Conservation (phyloP, 2,329 filamentous ascomycete species). For the Pseudofabraea citricarpa region DNA sequence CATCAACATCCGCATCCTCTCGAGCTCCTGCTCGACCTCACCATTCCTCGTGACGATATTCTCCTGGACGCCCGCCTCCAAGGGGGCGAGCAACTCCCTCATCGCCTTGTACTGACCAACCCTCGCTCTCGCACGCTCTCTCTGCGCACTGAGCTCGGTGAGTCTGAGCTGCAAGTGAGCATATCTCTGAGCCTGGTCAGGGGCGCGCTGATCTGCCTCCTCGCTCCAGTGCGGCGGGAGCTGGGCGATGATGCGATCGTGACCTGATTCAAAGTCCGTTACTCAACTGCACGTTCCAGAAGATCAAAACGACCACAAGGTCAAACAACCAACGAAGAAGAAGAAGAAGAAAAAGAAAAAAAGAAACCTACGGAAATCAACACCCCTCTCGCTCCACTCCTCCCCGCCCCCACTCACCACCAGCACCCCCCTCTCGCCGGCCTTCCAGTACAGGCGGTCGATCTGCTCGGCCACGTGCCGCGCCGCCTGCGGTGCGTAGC, state of each 20-base stretch:
- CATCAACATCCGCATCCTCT: constrained; percentile 60
- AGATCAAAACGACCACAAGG: too few relatives aligned
- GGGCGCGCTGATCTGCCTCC: constrained; percentile 29
- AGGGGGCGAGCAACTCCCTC: constrained; percentile 45
- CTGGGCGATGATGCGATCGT: constrained; percentile 20
- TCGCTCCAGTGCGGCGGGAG: constrained; percentile 24
- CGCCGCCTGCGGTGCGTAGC: constrained; percentile 64
- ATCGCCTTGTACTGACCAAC: constrained; percentile 46
- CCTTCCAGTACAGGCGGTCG: constrained; percentile 56
- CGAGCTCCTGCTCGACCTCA: constrained; percentile 60
- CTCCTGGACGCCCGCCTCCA: constrained; percentile 51
- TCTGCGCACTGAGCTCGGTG: constrained; percentile 41
- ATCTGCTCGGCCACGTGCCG: constrained; percentile 71
- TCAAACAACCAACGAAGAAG: too few relatives aligned
- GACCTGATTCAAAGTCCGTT: too few relatives aligned
- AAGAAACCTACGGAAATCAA: constrained; percentile 25
- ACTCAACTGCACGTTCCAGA: too few relatives aligned
- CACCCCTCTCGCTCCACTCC: constrained; percentile 33
- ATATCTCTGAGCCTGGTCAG: constrained; percentile 45
- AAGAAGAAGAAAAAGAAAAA: not conserved
- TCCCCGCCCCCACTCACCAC: constrained; percentile 28
- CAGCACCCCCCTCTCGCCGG: constrained; percentile 30
- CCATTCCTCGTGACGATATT: constrained; percentile 64
- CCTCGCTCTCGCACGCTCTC: constrained; percentile 33
- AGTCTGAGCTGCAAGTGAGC: constrained; percentile 44